These are phyloP conservation scores for Rosa lucieae DNA, from an alignment of 306 rosid genomes.

Conservation along the genomic window DNA sequence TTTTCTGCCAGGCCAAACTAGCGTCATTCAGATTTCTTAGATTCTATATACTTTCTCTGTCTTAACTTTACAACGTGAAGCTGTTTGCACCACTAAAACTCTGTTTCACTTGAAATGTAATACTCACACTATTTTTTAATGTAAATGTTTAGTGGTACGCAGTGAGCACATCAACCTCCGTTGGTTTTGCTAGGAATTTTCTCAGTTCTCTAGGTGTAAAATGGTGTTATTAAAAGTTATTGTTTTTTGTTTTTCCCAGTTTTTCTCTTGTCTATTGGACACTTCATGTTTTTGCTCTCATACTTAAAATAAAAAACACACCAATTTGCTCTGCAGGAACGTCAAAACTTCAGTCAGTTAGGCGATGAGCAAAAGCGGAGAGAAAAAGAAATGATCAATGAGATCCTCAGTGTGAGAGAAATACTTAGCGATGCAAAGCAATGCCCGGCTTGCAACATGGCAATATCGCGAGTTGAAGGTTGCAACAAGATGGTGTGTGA, in stretches of 20 bases:
- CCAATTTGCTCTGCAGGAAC: conserved; percentile 55
- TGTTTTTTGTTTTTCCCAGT: neutral
- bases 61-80: neutral
- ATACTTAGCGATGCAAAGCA: conserved; percentile 74
- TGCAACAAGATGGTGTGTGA: conserved; percentile 91
- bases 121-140: neutral
- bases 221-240: neutral
- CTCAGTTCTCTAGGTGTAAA: neutral
- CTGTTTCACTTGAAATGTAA: neutral
- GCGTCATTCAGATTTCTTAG: neutral
- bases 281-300: neutral
- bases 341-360: conserved; percentile 64
- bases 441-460: conserved; percentile 84
- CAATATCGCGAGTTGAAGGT: conserved; percentile 76
- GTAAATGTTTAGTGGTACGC: neutral
- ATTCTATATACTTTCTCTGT: neutral
- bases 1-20: neutral
- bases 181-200: neutral
- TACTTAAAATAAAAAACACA: neutral
- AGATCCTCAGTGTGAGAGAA: conserved; percentile 70
- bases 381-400: conserved; percentile 76
- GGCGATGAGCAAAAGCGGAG: conserved; percentile 50
- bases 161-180: neutral
- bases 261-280: conserved; percentile 1
- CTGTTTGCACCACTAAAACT: neutral